A percentile compares a stretch with the other conserved stretches of the same genome.
phyloP scores from a whole-genome alignment of 208 protist genomes.

The Trypanosoma theileri region DNA sequence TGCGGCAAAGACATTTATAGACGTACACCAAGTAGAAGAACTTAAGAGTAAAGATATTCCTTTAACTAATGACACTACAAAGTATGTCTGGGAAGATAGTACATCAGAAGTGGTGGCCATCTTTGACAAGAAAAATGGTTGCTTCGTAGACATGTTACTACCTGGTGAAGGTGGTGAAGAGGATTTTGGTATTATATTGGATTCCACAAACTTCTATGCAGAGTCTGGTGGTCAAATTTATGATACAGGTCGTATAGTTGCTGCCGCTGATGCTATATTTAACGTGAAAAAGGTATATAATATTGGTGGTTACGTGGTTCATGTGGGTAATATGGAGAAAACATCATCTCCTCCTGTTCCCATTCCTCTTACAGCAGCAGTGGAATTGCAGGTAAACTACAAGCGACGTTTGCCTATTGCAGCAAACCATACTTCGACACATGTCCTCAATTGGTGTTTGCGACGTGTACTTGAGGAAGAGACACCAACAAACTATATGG shows the following conservation, averaged over 20 bases:
- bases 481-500: conserved; percentile 76
- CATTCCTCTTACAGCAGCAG: conserved; percentile 62
- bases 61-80: conserved; percentile 92
- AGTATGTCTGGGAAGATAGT: conserved; percentile 93
- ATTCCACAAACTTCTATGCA: conserved; percentile 97
- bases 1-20: conserved; percentile 84
- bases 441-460: conserved; percentile 97
- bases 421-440: conserved; percentile 97
- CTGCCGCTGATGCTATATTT: conserved; percentile 72
- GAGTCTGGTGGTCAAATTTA: conserved; percentile 98
- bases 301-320: conserved; percentile 96
- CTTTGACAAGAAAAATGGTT: conserved; percentile 79
- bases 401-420: conserved; percentile 72
- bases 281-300: conserved; percentile 92
- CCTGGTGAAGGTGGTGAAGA: conserved; percentile 43
- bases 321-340: conserved; percentile 91
- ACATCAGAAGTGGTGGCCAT: conserved; percentile 75
- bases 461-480: conserved; percentile 85
- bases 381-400: conserved; percentile 92
- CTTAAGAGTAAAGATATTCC: conserved; percentile 73
- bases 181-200: conserved; percentile 91
- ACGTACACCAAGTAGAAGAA: conserved; percentile 83
- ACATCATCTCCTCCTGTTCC: conserved; percentile 44
- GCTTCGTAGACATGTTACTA: conserved; percentile 66
- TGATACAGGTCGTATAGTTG: conserved; percentile 92